A percentile compares a stretch with the other conserved stretches of the same genome.
These are phyloP conservation scores for Neolentinus lepideus DNA, from an alignment of 1,284 basidiomycete genomes.

Conservation along the genomic window DNA sequence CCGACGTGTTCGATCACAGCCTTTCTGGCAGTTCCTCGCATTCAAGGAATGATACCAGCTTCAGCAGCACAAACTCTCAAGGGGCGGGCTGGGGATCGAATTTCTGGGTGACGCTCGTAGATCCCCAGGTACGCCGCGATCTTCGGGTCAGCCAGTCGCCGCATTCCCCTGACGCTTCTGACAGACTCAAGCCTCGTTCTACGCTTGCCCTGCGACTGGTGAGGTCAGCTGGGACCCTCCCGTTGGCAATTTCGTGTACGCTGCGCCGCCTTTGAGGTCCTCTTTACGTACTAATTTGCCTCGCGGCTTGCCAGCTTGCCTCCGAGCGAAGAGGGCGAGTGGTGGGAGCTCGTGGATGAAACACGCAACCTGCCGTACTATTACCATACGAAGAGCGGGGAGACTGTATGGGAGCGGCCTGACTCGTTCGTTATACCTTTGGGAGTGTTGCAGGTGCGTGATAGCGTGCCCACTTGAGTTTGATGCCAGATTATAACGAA, in stretches of 20 bases:
- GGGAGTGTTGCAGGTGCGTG: constrained; percentile 71
- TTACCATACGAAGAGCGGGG: constrained; percentile 84
- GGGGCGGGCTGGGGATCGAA: constrained; percentile 66
- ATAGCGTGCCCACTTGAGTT: too few relatives aligned
- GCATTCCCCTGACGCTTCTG: constrained; percentile 8
- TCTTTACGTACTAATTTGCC: constrained; percentile 13
- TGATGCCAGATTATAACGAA: too few relatives aligned
- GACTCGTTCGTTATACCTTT: constrained; percentile 85
- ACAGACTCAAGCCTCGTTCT: constrained; percentile 80
- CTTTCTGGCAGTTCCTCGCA: neutral
- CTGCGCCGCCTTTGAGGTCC: neutral
- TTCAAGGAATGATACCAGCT: neutral
- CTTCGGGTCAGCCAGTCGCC: constrained; percentile 5
- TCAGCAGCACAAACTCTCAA: neutral
- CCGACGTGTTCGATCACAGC: neutral
- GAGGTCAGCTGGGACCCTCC: constrained; percentile 92
- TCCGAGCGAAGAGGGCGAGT: constrained; percentile 80
- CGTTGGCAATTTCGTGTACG: constrained; percentile 82
- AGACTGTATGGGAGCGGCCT: constrained; percentile 88
- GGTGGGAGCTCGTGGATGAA: constrained; percentile 91
- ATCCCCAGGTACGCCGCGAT: constrained; percentile 58
- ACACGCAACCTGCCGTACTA: constrained; percentile 80
- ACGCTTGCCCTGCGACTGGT: constrained; percentile 87
- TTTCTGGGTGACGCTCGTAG: constrained; percentile 80
- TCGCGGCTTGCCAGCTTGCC: constrained; percentile 52